A percentile compares a stretch with the other conserved stretches of the same genome.
Evolutionary conservation across 352 stramenopile genomes (phyloP).

Genomic region (Pythium myriotylum): DNA sequence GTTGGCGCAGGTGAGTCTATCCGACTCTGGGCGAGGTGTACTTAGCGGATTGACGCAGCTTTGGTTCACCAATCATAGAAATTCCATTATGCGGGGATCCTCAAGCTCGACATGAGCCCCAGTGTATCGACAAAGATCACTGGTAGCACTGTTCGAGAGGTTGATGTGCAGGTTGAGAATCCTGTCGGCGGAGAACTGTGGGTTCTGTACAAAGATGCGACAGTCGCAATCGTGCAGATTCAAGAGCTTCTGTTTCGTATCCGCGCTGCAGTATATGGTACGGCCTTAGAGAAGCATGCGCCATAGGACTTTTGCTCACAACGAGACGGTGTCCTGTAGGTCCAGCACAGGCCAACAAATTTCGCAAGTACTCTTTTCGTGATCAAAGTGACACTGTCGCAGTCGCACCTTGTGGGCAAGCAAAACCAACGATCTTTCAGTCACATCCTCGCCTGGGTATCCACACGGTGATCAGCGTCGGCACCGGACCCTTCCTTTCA

Average conservation of each 20-base stretch:
- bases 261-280: constrained; percentile 55
- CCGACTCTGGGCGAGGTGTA: no score
- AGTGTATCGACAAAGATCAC: constrained; percentile 22
- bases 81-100: constrained; percentile 28
- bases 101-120: constrained; percentile 27
- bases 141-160: constrained; percentile 4
- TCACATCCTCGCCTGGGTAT: constrained; percentile 73
- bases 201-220: constrained; percentile 77
- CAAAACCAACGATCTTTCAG: constrained; percentile 81
- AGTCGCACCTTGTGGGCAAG: constrained; percentile 61
- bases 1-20: constrained; percentile 51
- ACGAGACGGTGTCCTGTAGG: constrained; percentile 20
- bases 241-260: constrained; percentile 61
- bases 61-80: constrained; percentile 7
- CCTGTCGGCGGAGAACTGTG: constrained; percentile 54
- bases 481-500: constrained; percentile 65
- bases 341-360: constrained; percentile 71
- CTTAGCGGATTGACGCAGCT: background rate
- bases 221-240: constrained; percentile 76
- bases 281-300: no score
- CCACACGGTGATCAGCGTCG: constrained; percentile 72
- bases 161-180: constrained; percentile 8
- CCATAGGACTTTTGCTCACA: background rate
- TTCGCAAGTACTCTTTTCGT: constrained; percentile 79
- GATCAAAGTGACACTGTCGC: constrained; percentile 68